Evolutionary conservation across 495 filamentous ascomycete species (phyloP).

Genomic region (Tuber borchii): DNA sequence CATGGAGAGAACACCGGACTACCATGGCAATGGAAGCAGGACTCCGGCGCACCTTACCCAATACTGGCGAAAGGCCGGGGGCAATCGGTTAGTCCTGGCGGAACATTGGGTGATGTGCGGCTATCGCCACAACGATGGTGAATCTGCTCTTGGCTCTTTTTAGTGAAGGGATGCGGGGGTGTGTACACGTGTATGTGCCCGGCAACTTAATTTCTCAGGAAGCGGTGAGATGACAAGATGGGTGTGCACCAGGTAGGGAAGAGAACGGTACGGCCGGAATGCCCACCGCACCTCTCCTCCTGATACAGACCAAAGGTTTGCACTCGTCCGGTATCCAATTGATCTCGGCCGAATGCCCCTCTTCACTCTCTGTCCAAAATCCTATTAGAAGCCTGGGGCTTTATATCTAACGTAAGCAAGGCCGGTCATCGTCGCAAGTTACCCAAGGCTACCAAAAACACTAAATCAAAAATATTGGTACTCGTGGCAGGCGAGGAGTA

Average conservation of each 20-base stretch:
- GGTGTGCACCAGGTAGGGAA: neutral
- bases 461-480: neutral
- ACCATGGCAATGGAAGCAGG: neutral
- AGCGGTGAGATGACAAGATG: neutral
- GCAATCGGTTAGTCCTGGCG: neutral
- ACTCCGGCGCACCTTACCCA: neutral
- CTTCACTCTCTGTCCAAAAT: neutral
- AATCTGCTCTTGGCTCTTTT: neutral
- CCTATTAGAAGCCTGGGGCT: neutral
- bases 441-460: neutral
- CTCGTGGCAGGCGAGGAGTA: neutral
- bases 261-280: neutral
- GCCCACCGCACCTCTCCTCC: neutral
- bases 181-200: no score
- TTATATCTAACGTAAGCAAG: neutral
- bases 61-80: neutral
- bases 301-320: neutral
- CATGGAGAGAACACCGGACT: conserved; percentile 1
- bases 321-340: neutral
- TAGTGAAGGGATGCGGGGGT: neutral
- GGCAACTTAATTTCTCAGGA: neutral
- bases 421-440: neutral
- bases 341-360: neutral
- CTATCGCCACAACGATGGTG: neutral
- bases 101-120: neutral